phyloP scores from a whole-genome alignment of 805 yeast species.

The Wickerhamomyces hampshirensis region DNA sequence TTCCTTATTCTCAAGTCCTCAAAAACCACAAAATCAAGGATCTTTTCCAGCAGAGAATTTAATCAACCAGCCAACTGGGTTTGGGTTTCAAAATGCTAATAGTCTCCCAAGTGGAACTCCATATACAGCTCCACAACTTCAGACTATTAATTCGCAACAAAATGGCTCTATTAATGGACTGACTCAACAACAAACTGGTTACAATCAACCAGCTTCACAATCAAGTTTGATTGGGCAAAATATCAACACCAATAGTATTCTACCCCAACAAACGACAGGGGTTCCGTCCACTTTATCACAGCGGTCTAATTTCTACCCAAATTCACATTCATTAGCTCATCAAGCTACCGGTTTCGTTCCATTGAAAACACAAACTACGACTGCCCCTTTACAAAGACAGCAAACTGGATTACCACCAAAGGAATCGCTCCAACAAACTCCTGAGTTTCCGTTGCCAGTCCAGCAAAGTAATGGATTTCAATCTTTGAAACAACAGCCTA shows the following conservation, averaged over 20 bases:
- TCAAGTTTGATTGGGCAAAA: too few relatives aligned
- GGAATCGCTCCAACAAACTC: slow-evolving; percentile 2
- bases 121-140: slow-evolving; percentile 13
- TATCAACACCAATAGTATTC: too few relatives aligned
- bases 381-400: slow-evolving; percentile 41
- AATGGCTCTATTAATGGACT: slow-evolving; percentile 30
- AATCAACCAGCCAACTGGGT: slow-evolving; percentile 25
- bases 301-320: too few relatives aligned
- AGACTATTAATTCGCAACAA: slow-evolving; percentile 21
- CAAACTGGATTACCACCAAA: slow-evolving; percentile 64
- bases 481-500: slow-evolving; percentile 6
- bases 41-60: slow-evolving; percentile 4
- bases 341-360: slow-evolving; percentile 11
- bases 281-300: too few relatives aligned
- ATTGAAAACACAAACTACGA: slow-evolving; percentile 9
- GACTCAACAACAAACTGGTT: slow-evolving; percentile 26
- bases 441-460: slow-evolving; percentile 1
- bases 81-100: slow-evolving; percentile 18
- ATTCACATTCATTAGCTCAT: slow-evolving; percentile 11
- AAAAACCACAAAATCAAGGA: slow-evolving; percentile 10
- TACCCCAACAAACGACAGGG: too few relatives aligned
- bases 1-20: slow-evolving; percentile 12
- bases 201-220: too few relatives aligned
- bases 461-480: slow-evolving; percentile 12
- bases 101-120: too few relatives aligned